Conservation (phyloP, 257 asterid genomes). For the Fraxinus quadrangulata region DNA sequence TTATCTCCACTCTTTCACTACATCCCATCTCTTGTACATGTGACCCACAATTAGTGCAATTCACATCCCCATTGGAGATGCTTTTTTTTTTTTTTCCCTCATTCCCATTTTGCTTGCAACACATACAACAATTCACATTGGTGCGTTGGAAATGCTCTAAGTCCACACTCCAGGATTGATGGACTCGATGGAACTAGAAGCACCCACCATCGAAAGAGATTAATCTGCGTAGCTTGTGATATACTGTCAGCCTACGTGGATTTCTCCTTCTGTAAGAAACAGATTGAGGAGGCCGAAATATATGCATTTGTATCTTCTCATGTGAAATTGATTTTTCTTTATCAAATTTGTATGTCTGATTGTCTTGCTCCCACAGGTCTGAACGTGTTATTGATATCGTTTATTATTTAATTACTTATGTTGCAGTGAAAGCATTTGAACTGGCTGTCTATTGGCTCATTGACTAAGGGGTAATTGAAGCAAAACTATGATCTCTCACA, state of each 20-base stretch:
- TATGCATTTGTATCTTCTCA: neutral
- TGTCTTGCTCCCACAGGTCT: neutral
- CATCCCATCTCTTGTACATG: too few species aligned
- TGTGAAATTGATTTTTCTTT: neutral
- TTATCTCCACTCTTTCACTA: too few species aligned
- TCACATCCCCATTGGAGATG: too few species aligned
- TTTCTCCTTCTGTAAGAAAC: constrained; percentile 26
- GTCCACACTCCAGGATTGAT: neutral
- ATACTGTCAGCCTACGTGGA: constrained; percentile 7
- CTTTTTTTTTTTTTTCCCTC: too few species aligned
- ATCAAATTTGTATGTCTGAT: too few species aligned
- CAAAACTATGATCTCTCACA: neutral
- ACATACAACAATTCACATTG: too few species aligned
- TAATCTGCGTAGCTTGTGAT: constrained; percentile 11
- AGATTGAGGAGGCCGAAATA: neutral
- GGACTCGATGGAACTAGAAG: constrained; percentile 10
- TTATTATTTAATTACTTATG: neutral
- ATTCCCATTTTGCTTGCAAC: too few species aligned
- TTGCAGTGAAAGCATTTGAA: constrained; percentile 21
- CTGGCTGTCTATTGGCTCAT: constrained; percentile 5
- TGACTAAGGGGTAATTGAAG: constrained; percentile 16
- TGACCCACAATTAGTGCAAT: too few species aligned
- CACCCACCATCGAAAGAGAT: constrained; percentile 4
- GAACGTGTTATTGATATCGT: neutral
- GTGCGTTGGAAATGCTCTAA: neutral